Evolutionary conservation across 2,329 filamentous ascomycete species (phyloP).

Genomic region (Aspergillus cejpii): DNA sequence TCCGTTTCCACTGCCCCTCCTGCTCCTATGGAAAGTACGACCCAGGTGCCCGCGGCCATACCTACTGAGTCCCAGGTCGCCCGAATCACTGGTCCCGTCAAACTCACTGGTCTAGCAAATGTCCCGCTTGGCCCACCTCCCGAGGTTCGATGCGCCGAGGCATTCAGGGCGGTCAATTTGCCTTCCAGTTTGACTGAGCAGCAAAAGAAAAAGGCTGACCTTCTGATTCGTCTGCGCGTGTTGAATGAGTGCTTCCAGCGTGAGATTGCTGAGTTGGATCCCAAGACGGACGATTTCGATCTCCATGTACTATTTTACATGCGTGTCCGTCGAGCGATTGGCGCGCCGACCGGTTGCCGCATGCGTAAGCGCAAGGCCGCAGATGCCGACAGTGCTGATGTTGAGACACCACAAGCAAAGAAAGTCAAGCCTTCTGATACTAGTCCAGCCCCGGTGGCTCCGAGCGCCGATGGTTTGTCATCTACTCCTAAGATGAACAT

Average conservation of each 20-base stretch:
- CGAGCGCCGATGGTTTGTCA: constrained; percentile 1
- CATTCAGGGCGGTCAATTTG: constrained; percentile 15
- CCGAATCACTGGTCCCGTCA: no score
- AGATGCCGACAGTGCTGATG: constrained; percentile 14
- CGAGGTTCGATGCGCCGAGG: constrained; percentile 7
- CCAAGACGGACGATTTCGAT: constrained; percentile 32
- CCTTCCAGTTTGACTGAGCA: constrained; percentile 15
- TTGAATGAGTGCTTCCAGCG: constrained; percentile 34
- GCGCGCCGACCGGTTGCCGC: constrained; percentile 26
- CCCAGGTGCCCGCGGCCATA: constrained; percentile 4
- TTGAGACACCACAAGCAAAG: constrained; percentile 15
- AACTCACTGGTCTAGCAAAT: constrained; percentile 10
- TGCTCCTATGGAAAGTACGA: constrained; percentile 8
- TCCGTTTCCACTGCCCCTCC: constrained; percentile 10
- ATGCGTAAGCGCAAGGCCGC: constrained; percentile 25
- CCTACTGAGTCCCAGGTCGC: constrained; percentile 7
- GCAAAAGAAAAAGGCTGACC: constrained; percentile 16
- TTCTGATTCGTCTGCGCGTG: constrained; percentile 27
- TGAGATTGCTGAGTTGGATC: constrained; percentile 27
- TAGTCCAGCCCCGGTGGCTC: background rate
- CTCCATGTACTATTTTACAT: constrained; percentile 34
- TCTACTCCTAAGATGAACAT: constrained; percentile 5
- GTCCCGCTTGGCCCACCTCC: constrained; percentile 1
- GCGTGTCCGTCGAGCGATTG: constrained; percentile 34
- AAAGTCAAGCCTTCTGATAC: constrained; percentile 19